Conservation (phyloP, 805 yeast genomes). For the Ogataea chonburiensis region DNA sequence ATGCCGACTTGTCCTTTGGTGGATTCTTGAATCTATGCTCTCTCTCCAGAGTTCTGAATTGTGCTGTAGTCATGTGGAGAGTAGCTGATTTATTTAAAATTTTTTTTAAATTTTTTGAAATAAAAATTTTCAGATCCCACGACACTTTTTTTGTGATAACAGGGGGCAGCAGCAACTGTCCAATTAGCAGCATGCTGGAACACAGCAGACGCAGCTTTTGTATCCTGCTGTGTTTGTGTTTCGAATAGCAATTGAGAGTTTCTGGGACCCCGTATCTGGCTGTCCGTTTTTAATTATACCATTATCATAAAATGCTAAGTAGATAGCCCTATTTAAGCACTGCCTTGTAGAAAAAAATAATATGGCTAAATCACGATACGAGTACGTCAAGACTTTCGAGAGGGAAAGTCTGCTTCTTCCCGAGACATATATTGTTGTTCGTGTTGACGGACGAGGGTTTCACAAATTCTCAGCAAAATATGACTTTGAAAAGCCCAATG, state of each 20-base stretch:
- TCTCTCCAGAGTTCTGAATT: conserved; percentile 81
- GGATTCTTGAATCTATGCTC: conserved; percentile 85
- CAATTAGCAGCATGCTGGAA: too few species aligned
- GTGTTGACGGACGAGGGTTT: conserved; percentile 93
- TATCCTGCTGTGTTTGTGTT: too few species aligned
- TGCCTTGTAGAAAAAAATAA: conserved; percentile 7
- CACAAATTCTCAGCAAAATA: conserved; percentile 79
- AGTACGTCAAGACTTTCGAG: conserved; percentile 84
- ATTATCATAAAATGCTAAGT: too few species aligned
- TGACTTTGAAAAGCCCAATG: conserved; percentile 85
- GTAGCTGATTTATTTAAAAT: conserved; percentile 6
- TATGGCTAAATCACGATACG: conserved; percentile 86
- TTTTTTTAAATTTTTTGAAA: conserved; percentile 3
- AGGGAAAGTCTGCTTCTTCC: conserved; percentile 70
- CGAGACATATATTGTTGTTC: conserved; percentile 74
- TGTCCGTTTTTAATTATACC: too few species aligned
- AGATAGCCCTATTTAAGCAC: too few species aligned
- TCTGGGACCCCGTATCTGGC: too few species aligned
- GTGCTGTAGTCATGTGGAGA: conserved; percentile 38
- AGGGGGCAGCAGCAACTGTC: too few species aligned
- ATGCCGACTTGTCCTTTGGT: conserved; percentile 80
- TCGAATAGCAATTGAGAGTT: too few species aligned
- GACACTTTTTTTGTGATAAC: conserved; percentile 6
- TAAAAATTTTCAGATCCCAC: conserved; percentile 12
- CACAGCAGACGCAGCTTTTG: too few species aligned